Base-by-base conservation (phyloP, 164 flowering plant species). In the Sextonia rubra region DNA sequence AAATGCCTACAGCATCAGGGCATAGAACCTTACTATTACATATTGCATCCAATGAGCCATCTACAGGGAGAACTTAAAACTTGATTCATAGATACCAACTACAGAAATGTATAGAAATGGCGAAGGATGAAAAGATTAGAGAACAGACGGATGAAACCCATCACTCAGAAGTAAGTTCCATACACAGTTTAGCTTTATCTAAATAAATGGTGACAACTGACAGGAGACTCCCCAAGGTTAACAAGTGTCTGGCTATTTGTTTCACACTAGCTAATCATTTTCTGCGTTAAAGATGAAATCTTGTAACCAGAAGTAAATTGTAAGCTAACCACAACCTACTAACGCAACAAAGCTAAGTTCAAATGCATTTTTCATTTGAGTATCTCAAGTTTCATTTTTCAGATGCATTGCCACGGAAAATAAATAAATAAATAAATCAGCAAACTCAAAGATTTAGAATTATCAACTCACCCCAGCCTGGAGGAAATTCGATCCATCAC, bases 381-480 rank as follows among this genome's bases (percentile, higher is more conserved):
- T 12, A 67, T n/a, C 49, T 32, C 52, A 37, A 67, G 49, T 23
- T 67, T 15, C 58, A 49, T 25, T 17, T 68, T 27, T 15, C 32
- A 72, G 30, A 18, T 27, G 0, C 17, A 52, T 12, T 15, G n/a
- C 30, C 66, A 64, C 15, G 47, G 32, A 64, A 60, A 49, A n/a
- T n/a, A 23, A 64, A 26, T 64, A 60, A 49, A 37, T 9, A 15
- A 64, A 26, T 64, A 49, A 49, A 25, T 48, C 12, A 23, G 58
- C 4, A 64, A 15, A 20, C 37, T 64, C 67, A 64, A 65, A 2
- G 27, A 68, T 23, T 37, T n/a, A 23, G 15, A 64, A 48, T 32
- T 22, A 60, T 73, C 47, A 60, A 88, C 97, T 83, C 78, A 96
- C 99, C 76, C 99, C 99, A 73, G 91, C 95, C 79, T 86, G 84